A percentile compares a stretch with the other conserved stretches of the same genome.
Conservation (phyloP, 441 rosid genomes). For the Croton setiger region DNA sequence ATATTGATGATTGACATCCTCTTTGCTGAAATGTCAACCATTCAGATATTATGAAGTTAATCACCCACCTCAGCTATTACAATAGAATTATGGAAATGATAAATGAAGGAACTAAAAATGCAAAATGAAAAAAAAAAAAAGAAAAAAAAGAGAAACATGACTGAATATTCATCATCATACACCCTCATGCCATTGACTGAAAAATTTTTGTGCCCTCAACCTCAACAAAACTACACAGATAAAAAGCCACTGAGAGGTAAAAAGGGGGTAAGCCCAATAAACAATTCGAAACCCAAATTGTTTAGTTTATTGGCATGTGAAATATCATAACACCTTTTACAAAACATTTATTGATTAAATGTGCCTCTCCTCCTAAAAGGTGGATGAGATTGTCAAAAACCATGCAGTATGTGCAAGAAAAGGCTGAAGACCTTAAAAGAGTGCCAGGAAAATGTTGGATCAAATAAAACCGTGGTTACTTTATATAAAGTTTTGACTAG, state of each 20-base stretch:
- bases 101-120: neutral
- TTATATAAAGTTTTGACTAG: neutral
- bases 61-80: neutral
- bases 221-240: neutral
- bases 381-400: neutral
- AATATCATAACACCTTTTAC: neutral
- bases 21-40: neutral
- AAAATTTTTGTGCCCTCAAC: neutral
- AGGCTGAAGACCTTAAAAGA: neutral
- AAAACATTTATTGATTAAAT: neutral
- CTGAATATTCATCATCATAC: neutral
- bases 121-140: neutral
- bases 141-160: neutral
- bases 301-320: neutral
- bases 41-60: neutral
- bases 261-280: neutral
- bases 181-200: neutral
- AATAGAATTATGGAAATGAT: neutral
- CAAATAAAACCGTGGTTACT: neutral
- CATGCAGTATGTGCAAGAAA: neutral
- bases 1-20: slow-evolving; percentile 1
- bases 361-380: neutral
- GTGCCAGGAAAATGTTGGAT: slow-evolving; percentile 4
- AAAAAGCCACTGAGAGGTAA: neutral
- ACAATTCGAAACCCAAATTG: neutral